Percentiles rank a stretch among this genome's conserved stretches.
phyloP scores from a whole-genome alignment of 495 filamentous ascomycete genomes.

The Neurospora terricola region DNA sequence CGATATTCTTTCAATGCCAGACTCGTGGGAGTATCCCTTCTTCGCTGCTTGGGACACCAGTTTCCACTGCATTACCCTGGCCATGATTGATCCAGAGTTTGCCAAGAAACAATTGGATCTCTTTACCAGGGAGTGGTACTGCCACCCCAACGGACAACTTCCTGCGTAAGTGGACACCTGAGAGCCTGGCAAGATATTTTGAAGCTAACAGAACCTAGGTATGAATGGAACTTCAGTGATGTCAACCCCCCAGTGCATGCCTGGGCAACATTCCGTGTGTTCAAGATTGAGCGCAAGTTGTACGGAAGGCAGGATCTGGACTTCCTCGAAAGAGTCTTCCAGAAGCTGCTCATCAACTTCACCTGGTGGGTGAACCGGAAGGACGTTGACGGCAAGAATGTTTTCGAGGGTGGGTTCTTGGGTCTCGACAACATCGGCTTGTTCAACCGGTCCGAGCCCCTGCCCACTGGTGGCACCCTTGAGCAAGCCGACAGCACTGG shows the following conservation, averaged over 20 bases:
- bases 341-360: slow-evolving; percentile 91
- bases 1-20: slow-evolving; percentile 93
- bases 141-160: slow-evolving; percentile 95
- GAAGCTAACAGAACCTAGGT: slow-evolving; percentile 26
- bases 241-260: slow-evolving; percentile 96
- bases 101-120: slow-evolving; percentile 96
- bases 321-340: slow-evolving; percentile 92
- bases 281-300: slow-evolving; percentile 97
- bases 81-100: slow-evolving; percentile 96
- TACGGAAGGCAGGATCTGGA: slow-evolving; percentile 91
- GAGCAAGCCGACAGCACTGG: slow-evolving; percentile 96
- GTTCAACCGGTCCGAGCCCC: slow-evolving; percentile 95
- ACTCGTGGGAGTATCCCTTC: slow-evolving; percentile 98
- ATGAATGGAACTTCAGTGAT: slow-evolving; percentile 98
- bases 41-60: slow-evolving; percentile 97
- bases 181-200: neutral
- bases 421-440: slow-evolving; percentile 93
- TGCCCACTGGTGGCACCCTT: slow-evolving; percentile 84
- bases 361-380: slow-evolving; percentile 99
- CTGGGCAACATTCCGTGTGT: slow-evolving; percentile 87
- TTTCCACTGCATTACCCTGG: slow-evolving; percentile 89
- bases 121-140: slow-evolving; percentile 96
- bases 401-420: slow-evolving; percentile 95
- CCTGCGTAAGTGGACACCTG: slow-evolving; percentile 34
- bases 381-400: slow-evolving; percentile 85